phyloP scores from a whole-genome alignment of 352 stramenopile species.

The Phytophthora citricola region DNA sequence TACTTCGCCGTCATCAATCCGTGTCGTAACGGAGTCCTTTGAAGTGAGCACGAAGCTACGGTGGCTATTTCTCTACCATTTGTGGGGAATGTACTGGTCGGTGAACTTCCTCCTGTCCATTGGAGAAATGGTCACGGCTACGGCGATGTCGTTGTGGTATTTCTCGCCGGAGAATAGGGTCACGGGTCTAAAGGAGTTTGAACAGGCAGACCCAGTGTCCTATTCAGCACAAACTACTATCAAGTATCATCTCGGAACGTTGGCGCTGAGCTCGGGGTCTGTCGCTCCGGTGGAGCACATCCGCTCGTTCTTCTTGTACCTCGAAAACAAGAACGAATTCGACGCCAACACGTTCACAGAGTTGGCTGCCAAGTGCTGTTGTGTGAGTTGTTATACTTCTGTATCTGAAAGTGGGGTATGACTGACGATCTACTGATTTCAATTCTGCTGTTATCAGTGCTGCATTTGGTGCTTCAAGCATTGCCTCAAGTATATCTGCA shows the following conservation, averaged over 20 bases:
- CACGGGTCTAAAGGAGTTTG: slow-evolving; percentile 63
- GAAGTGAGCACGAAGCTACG: slow-evolving; percentile 65
- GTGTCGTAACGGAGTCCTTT: slow-evolving; percentile 77
- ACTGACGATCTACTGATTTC: slow-evolving; percentile 9
- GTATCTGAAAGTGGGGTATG: not conserved
- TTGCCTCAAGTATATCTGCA: slow-evolving; percentile 87
- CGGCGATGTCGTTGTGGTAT: slow-evolving; percentile 79
- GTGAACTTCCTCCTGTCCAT: slow-evolving; percentile 70
- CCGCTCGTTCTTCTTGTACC: slow-evolving; percentile 80
- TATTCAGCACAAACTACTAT: slow-evolving; percentile 70
- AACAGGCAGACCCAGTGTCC: slow-evolving; percentile 63
- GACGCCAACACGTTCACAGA: slow-evolving; percentile 68
- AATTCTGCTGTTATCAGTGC: slow-evolving; percentile 49
- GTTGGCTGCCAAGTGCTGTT: slow-evolving; percentile 67
- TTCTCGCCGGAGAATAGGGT: slow-evolving; percentile 71
- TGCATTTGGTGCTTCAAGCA: slow-evolving; percentile 88
- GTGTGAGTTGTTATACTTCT: slow-evolving; percentile 53
- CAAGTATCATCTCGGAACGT: slow-evolving; percentile 75
- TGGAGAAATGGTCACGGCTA: slow-evolving; percentile 81
- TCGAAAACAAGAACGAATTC: slow-evolving; percentile 85
- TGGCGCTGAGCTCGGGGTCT: slow-evolving; percentile 66
- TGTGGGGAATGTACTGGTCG: slow-evolving; percentile 86
- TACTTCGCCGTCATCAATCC: slow-evolving; percentile 47
- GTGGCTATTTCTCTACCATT: slow-evolving; percentile 81
- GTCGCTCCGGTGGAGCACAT: slow-evolving; percentile 72